Evolutionary conservation across 2,329 filamentous ascomycete genomes (phyloP), one percentile per base, ranked within the genome.

Genomic region (Pestalotiopsis sp.): DNA sequence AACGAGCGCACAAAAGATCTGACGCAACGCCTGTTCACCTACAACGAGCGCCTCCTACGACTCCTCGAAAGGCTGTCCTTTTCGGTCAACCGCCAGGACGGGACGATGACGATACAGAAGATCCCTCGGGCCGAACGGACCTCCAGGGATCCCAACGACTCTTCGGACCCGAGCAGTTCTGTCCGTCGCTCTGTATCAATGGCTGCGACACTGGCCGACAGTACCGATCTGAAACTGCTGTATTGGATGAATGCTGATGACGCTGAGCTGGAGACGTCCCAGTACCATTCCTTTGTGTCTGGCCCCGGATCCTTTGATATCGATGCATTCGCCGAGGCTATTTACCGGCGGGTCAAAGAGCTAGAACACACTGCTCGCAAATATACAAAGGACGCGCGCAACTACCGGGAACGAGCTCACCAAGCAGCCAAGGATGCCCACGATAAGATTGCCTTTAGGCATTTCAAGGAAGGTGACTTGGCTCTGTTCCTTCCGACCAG

Each of bases 381-480:
- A 81, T 95, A 95, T 85, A 94, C 96, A 76, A 93, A 93, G 69
- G 96, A 99, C 78, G 91, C 93, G 38, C 90, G 94, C 41, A 88
- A 89, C 1, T 98, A 97, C 75, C 90, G 95, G 13, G 96, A 98
- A 73, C 95, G 95, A 77, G 92, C 93, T 9, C 93, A 97, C 73
- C 84, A 87, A 14, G 85, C 91, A 60, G 93, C 97, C 72, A 92
- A 91, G 75, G 96, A 98, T 76, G 91, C 93, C 0, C 93, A 97
- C 75, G 93, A 97, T 73, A 98, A 98, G 84, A 98, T 99, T 77
- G 95, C 96, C 2, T 98, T 96, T 78, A 92, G 92, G 70, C 91
- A 95, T 65, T 99, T 99, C 84, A 98, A 98, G 77, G 95, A 98
- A 80, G 95, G 96, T 7, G 96, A 99, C 77, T 86, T 99, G 14